These are phyloP conservation scores for Ocimum tenuiflorum DNA, from an alignment of 257 asterid genomes.

Conservation along the genomic window DNA sequence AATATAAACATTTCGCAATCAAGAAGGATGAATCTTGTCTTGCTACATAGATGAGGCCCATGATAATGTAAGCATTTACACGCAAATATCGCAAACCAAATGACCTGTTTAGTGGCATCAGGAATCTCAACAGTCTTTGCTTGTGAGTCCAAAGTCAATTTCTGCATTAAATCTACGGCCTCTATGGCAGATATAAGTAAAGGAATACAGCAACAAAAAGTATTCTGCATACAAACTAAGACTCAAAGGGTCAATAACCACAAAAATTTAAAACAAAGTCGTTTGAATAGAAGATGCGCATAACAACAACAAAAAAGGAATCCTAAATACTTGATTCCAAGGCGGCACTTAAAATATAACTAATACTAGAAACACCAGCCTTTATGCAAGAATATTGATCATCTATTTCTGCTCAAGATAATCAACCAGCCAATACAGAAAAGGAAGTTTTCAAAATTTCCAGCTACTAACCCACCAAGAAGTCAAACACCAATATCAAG, in stretches of 20 bases:
- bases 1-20: not conserved
- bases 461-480: not conserved
- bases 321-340: not conserved
- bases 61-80: not conserved
- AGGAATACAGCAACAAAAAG: slow-evolving; percentile 26
- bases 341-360: not conserved
- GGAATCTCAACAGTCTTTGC: slow-evolving; percentile 35
- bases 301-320: not conserved
- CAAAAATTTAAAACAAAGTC: not conserved
- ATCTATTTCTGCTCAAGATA: not conserved
- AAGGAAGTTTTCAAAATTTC: not conserved
- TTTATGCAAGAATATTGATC: not conserved
- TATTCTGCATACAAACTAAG: not conserved
- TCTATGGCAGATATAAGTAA: slow-evolving; percentile 35
- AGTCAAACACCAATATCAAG: not conserved
- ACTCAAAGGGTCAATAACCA: not conserved
- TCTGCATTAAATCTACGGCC: slow-evolving; percentile 52
- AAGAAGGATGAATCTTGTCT: not conserved
- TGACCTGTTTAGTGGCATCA: slow-evolving; percentile 44
- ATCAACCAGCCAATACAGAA: not conserved
- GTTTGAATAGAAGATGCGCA: not conserved
- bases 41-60: not conserved
- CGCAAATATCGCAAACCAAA: not conserved
- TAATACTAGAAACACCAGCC: not conserved
- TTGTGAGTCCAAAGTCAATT: slow-evolving; percentile 49